Percentiles rank a stretch among this genome's conserved stretches.
These are phyloP conservation scores for Bruguiera gymnorhiza DNA, from an alignment of 345 rosid species.

Conservation along the genomic window DNA sequence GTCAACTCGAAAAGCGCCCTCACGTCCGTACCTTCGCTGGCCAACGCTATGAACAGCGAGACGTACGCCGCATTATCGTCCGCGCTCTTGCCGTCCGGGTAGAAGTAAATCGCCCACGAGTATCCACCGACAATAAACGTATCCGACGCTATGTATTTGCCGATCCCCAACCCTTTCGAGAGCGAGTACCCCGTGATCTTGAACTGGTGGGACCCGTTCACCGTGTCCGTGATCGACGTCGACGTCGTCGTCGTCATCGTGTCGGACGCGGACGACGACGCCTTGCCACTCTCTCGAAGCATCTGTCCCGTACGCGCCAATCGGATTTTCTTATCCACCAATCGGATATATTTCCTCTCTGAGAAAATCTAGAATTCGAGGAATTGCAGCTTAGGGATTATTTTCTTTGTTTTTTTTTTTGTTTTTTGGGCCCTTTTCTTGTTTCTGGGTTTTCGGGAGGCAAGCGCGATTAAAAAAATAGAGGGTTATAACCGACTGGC, in stretches of 20 bases:
- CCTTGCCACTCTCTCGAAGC: conserved; percentile 27
- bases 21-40: conserved; percentile 28
- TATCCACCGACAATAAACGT: conserved; percentile 20
- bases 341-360: not conserved
- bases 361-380: conserved; percentile 26
- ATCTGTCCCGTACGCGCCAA: conserved; percentile 41
- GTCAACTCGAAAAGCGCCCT: conserved; percentile 28
- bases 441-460: conserved; percentile 13
- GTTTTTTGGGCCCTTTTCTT: not conserved
- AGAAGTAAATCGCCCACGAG: conserved; percentile 29
- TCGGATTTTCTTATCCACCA: not conserved
- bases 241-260: conserved; percentile 11
- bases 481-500: conserved; percentile 6
- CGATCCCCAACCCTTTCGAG: conserved; percentile 23
- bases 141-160: conserved; percentile 22
- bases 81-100: conserved; percentile 25
- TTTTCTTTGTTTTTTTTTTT: not conserved
- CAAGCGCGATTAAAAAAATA: not conserved
- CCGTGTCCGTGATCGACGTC: conserved; percentile 19
- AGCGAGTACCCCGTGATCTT: conserved; percentile 22
- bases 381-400: not conserved
- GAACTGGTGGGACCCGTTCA: conserved; percentile 26
- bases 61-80: conserved; percentile 24
- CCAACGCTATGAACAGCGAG: conserved; percentile 28
- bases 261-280: conserved; percentile 22